Conservation (phyloP, 306 rosid genomes). For the Cucumis cinereus region DNA sequence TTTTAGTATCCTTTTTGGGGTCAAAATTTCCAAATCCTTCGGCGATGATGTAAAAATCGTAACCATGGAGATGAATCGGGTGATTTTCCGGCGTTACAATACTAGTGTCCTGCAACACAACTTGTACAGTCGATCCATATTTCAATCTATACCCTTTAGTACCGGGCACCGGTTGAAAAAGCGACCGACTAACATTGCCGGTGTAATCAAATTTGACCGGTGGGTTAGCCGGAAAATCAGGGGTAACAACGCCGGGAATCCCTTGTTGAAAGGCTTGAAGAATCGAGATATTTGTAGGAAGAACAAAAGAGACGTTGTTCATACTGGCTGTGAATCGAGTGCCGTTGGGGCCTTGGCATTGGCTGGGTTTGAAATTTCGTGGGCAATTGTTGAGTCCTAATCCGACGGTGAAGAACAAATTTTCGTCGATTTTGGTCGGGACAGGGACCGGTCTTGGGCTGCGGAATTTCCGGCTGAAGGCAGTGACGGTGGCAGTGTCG, state of each 20-base stretch:
- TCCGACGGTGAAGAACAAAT: slow-evolving; percentile 56
- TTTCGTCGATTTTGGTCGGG: slow-evolving; percentile 59
- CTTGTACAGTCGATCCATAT: slow-evolving; percentile 63
- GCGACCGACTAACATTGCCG: slow-evolving; percentile 69
- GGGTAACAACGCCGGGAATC: slow-evolving; percentile 54
- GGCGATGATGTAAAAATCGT: slow-evolving; percentile 73
- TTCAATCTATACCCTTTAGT: slow-evolving; percentile 51
- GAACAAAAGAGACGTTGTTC: slow-evolving; percentile 66
- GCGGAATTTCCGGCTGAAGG: slow-evolving; percentile 43
- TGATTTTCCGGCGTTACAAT: slow-evolving; percentile 74
- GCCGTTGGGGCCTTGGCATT: slow-evolving; percentile 84
- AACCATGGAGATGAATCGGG: slow-evolving; percentile 86
- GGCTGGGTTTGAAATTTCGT: slow-evolving; percentile 5
- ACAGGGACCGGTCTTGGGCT: slow-evolving; percentile 47
- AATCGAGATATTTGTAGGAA: slow-evolving; percentile 52
- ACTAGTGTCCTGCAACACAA: slow-evolving; percentile 76
- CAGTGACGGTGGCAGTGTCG: slow-evolving; percentile 64
- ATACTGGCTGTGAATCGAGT: slow-evolving; percentile 80
- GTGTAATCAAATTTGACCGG: slow-evolving; percentile 58
- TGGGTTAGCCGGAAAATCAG: slow-evolving; percentile 70
- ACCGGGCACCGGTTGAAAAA: slow-evolving; percentile 61
- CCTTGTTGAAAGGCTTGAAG: slow-evolving; percentile 55
- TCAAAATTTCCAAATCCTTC: slow-evolving; percentile 85
- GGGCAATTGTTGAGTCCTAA: slow-evolving; percentile 79
- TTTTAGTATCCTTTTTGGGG: slow-evolving; percentile 37